Evolutionary conservation across 139 green algal genomes (phyloP), one percentile per base, ranked within the genome.

Genomic region (Chlorella vulgaris): DNA sequence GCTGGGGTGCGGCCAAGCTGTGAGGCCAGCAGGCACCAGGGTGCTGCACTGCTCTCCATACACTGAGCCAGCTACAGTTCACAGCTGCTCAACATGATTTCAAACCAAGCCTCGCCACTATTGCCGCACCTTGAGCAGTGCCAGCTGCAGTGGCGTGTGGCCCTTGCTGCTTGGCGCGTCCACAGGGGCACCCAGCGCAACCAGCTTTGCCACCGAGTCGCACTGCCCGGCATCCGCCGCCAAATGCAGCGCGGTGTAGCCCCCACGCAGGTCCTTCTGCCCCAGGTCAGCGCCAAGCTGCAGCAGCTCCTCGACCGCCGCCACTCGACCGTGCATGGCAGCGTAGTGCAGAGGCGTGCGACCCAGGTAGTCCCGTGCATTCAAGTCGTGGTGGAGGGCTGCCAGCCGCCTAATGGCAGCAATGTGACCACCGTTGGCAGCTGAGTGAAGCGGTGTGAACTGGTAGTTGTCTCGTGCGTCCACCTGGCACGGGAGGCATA

Each of bases 281-380:
- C 68, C 40, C n/a, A 91, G 28, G 26, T 61, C 53, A 19, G 88
- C 89, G 2, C 88, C 88, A 36, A 78, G 51, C n/a, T 82, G 47
- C 22, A 89, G 55, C n/a, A 93, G 82, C 77, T 80, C 83, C 33
- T 84, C 61, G 26, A 93, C 38, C 5, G 88, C 88, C 19, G 24
- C 84, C 42, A 83, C 67, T 10, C 86, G 77, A 24, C 89, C 89
- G 67, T 92, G 84, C 81, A 89, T 77, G 24, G 89, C 89, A 4
- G 89, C 89, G 55, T 92, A 90, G 79, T 93, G 89, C 81, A 93
- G 71, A 19, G 89, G 88, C 28, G 86, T 91, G 69, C 88, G 83
- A 69, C 89, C 89, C 19, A 90, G 78, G 35, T 90, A 89, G 83
- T 92, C 88, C 10, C 51, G 75, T 22, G 81, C 76, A 55, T 91